Evolutionary conservation across 192 early-diverging fungal species (phyloP), one percentile per base, ranked within the genome.

Genomic region (Podila verticillata): DNA sequence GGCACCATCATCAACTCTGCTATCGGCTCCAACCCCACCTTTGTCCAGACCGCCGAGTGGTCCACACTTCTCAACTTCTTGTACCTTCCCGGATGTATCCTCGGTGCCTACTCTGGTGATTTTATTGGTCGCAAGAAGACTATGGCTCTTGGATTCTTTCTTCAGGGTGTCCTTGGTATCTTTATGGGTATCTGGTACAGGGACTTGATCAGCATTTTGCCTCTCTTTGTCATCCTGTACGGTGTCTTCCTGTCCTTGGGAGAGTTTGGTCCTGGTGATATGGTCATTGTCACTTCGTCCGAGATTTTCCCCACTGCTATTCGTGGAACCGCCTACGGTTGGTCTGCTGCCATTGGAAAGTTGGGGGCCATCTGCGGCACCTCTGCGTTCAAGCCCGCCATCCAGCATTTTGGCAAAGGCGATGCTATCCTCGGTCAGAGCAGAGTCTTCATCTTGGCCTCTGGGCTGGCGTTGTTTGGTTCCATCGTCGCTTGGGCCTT

Each of bases 71-170:
- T 89, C n/a, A 75, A 77, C 66, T 30, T 71, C 2, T 87, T 89
- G 49, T 89, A 84, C 47, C 51, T 89, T 2, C 87, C 87, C 48
- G 88, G 88, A 20, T 67, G 64, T 44, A 48, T 89, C 54, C 60
- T 47, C 7, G 87, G 87, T 28, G 87, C 88, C 20, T 72, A 66
- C 17, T 60, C 71, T 8, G 85, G 77, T 12, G 88, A 89, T 32
- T 30, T 36, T 22, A 82, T 89, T 63, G 88, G 88, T n/a, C 87
- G 88, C 36, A 75, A 74, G 29, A 82, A 74, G 54, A 87, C 84
- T 13, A 83, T 89, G 68, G 39, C 75, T 0, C 54, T 81, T 36
- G 88, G 88, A 34, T 89, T 89, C 66, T 36, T 87, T 13, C 34
- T 74, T 1, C 75, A 84, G 61, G 85, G 85, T 20, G 61, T 83